Base-by-base conservation (phyloP, 805 yeast species). In the Candida piceae region DNA sequence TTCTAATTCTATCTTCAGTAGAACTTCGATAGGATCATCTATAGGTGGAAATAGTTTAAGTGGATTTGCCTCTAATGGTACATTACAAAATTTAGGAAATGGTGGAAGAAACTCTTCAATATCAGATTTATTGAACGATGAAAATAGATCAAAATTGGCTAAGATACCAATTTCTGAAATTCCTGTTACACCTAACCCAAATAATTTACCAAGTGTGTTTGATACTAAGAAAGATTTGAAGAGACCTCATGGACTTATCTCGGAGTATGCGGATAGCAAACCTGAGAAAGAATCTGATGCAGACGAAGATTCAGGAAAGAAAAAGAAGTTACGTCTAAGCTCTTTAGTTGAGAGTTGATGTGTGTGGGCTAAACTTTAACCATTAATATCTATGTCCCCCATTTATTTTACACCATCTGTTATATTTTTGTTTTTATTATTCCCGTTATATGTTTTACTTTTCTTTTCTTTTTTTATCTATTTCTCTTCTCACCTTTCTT, bases 91-190 rank as follows among this genome's bases (percentile, higher is more conserved):
- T 22, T 5, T 35, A 12, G 27, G 40, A 12, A 22, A 15, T 10
- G 45, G 39, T n/a, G 61, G 55, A 39, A 56, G 63, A 33, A 63
- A 42, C 15, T 49, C 57, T 3, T 52, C 57, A 13, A 49, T 55
- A 16, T 50, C 57, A 1, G 55, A 44, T 35, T 39, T 52, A 4
- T 34, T 55, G 15, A 55, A 53, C 32, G 45, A 49, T 20, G 52
- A 53, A 21, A 40, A 32, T 16, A 46, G 42, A 9, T 16, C 41
- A n/a, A 39, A 41, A 24, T 19, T 42, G 15, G 31, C 19, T 11
- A 16, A 11, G 20, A 16, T 12, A 8, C 16, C 20, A 11, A 28
- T 11, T 16, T 12, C 20, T 13, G 11, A 10, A 12, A 17, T 28
- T 4, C 11, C 15, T 17, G n/a, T n/a, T n/a, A n/a, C n/a, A n/a